Evolutionary conservation across 1,139 yeast genomes (phyloP).

Genomic region (Taphrina flavorubra): DNA sequence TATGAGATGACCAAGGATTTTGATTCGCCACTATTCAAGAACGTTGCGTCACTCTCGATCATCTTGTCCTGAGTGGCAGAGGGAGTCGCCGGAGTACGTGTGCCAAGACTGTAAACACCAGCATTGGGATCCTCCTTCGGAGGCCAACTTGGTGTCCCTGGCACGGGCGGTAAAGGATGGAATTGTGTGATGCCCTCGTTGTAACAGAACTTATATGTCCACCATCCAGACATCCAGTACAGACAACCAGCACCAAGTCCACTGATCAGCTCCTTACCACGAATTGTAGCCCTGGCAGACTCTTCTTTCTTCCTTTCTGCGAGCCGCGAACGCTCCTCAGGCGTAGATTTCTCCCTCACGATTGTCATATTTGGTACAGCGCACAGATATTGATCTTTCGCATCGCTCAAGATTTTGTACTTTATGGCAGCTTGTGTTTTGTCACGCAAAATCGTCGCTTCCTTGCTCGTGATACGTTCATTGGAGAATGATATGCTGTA

Average conservation of each 20-base stretch:
- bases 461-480: constrained; percentile 2
- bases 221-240: constrained; percentile 57
- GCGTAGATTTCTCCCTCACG: neutral
- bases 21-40: constrained; percentile 52
- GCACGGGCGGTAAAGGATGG: constrained; percentile 50
- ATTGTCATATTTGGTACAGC: constrained; percentile 24
- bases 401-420: constrained; percentile 24
- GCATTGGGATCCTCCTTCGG: constrained; percentile 45
- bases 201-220: constrained; percentile 68
- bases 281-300: constrained; percentile 2
- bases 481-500: constrained; percentile 13
- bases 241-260: constrained; percentile 19
- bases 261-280: constrained; percentile 15
- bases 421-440: neutral
- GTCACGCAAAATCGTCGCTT: constrained; percentile 3
- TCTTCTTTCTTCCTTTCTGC: constrained; percentile 18
- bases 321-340: constrained; percentile 8
- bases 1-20: constrained; percentile 62
- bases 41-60: constrained; percentile 47
- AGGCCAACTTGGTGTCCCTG: constrained; percentile 48
- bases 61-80: constrained; percentile 12
- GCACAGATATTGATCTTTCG: constrained; percentile 20
- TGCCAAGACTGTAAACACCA: constrained; percentile 45
- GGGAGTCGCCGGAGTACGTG: constrained; percentile 29
- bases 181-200: constrained; percentile 65